Evolutionary conservation across 208 protist genomes (phyloP).

Genomic region (Crithidia mellificae): DNA sequence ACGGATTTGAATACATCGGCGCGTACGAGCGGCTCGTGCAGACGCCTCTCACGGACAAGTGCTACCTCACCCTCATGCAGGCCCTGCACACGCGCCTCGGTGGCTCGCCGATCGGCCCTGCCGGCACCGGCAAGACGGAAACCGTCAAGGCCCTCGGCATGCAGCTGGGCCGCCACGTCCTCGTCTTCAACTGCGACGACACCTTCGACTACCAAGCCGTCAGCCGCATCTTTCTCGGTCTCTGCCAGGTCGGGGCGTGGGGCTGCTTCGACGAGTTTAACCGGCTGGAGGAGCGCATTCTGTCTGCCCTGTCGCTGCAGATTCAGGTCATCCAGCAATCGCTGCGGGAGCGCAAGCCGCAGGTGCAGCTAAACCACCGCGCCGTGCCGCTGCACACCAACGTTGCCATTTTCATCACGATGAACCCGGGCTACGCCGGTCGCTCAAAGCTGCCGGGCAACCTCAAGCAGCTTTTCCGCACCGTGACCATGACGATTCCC

Average conservation of each 20-base stretch:
- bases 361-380: slow-evolving; percentile 93
- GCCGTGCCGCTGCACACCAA: slow-evolving; percentile 88
- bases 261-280: slow-evolving; percentile 99
- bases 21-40: slow-evolving; percentile 97
- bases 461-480: slow-evolving; percentile 99
- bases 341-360: slow-evolving; percentile 50
- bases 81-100: slow-evolving; percentile 97
- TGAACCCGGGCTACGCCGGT: slow-evolving; percentile 99
- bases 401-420: slow-evolving; percentile 99
- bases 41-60: slow-evolving; percentile 98
- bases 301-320: slow-evolving; percentile 99
- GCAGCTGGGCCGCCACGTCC: slow-evolving; percentile 97
- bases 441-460: slow-evolving; percentile 99
- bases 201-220: slow-evolving; percentile 99
- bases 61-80: slow-evolving; percentile 99
- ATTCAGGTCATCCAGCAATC: slow-evolving; percentile 98
- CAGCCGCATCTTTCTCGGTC: slow-evolving; percentile 98
- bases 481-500: slow-evolving; percentile 98
- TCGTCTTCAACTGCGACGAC: slow-evolving; percentile 99
- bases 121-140: slow-evolving; percentile 99
- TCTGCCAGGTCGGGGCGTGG: slow-evolving; percentile 99
- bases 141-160: slow-evolving; percentile 98
- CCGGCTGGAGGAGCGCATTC: slow-evolving; percentile 98
- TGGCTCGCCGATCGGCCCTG: slow-evolving; percentile 97
- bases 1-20: slow-evolving; percentile 99